Conservation (phyloP, 768 basidiomycete genomes). For the Lactarius vividus region DNA sequence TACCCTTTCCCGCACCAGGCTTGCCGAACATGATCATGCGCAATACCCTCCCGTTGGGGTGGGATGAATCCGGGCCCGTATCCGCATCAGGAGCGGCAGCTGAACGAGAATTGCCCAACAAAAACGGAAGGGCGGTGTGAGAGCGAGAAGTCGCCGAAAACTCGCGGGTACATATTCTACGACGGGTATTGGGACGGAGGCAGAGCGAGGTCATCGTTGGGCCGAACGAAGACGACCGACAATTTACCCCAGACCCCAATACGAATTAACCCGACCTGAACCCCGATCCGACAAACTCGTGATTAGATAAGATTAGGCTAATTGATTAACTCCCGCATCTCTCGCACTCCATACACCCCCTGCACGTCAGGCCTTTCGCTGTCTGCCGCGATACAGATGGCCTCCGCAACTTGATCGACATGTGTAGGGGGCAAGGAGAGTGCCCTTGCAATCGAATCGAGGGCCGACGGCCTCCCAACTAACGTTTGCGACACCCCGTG, state of each 20-base stretch:
- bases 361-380: constrained; percentile 43
- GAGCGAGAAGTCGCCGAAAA: constrained; percentile 35
- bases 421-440: constrained; percentile 88
- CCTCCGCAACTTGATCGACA: constrained; percentile 91
- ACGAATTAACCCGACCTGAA: background rate
- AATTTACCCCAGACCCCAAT: background rate
- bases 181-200: constrained; percentile 10
- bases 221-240: background rate
- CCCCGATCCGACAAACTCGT: constrained; percentile 2
- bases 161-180: constrained; percentile 31
- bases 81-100: constrained; percentile 21
- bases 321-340: constrained; percentile 75
- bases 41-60: constrained; percentile 35
- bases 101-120: constrained; percentile 27
- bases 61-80: constrained; percentile 9
- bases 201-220: constrained; percentile 22
- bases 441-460: constrained; percentile 72
- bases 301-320: constrained; percentile 36
- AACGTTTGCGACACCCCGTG: constrained; percentile 42
- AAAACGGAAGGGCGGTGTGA: constrained; percentile 50
- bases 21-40: constrained; percentile 79
- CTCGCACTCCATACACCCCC: constrained; percentile 65
- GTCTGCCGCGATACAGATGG: constrained; percentile 65
- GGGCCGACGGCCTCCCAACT: constrained; percentile 42
- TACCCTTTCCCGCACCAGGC: constrained; percentile 86